Percentiles rank a stretch among this genome's conserved stretches.
phyloP scores from a whole-genome alignment of 2,329 filamentous ascomycete genomes.

The Ophiognomonia clavigignenti-juglandacearum region DNA sequence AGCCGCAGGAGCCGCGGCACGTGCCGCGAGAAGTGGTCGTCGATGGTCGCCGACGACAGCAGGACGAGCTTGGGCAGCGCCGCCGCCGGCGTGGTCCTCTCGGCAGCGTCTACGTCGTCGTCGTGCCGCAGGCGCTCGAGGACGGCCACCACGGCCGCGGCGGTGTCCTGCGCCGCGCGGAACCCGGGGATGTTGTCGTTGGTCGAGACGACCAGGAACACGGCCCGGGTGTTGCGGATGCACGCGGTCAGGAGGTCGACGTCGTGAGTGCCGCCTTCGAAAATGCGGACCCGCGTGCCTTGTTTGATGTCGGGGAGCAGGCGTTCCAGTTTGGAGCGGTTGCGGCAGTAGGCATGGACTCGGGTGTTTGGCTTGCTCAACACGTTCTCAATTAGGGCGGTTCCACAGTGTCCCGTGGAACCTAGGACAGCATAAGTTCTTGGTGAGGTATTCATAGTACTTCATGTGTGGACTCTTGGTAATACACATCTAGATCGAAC shows the following conservation, averaged over 20 bases:
- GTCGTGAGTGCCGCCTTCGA: slow-evolving; percentile 37
- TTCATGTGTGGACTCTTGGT: too few species aligned
- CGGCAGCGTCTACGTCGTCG: neutral
- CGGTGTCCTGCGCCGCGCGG: slow-evolving; percentile 31
- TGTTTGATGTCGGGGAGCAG: slow-evolving; percentile 28
- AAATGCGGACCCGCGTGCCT: slow-evolving; percentile 32
- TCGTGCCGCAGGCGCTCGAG: slow-evolving; percentile 24
- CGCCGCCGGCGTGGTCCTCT: too few species aligned
- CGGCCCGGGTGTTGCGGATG: slow-evolving; percentile 28
- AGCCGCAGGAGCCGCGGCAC: slow-evolving; percentile 24
- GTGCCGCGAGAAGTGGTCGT: slow-evolving; percentile 29
- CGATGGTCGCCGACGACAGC: slow-evolving; percentile 37
- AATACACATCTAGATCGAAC: too few species aligned
- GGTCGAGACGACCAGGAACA: slow-evolving; percentile 35
- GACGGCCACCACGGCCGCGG: slow-evolving; percentile 29
- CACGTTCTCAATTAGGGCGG: slow-evolving; percentile 34
- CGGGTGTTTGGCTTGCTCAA: slow-evolving; percentile 24
- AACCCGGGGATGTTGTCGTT: slow-evolving; percentile 40
- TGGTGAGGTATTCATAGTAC: too few species aligned
- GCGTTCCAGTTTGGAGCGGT: slow-evolving; percentile 30
- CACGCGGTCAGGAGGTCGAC: slow-evolving; percentile 30
- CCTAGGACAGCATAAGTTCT: slow-evolving; percentile 36
- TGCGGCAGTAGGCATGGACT: slow-evolving; percentile 41
- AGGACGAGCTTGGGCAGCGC: slow-evolving; percentile 35
- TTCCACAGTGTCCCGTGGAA: slow-evolving; percentile 39